Percentiles rank a stretch among this genome's conserved stretches.
Evolutionary conservation across 164 flowering plant genomes (phyloP).

Genomic region (Tetracentron sinense): DNA sequence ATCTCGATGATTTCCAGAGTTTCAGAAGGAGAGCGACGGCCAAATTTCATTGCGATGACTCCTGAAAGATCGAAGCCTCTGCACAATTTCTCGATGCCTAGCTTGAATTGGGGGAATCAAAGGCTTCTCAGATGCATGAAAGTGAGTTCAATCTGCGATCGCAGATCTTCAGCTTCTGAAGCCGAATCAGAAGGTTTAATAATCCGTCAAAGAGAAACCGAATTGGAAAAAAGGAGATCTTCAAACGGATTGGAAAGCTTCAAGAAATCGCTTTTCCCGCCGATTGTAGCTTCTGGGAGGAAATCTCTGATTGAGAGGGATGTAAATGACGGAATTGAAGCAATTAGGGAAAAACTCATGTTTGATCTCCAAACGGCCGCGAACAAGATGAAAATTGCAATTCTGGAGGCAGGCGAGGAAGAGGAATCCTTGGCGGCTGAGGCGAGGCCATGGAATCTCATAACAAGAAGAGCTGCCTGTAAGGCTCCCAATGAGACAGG

Average conservation of each 20-base stretch:
- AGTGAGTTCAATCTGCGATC: constrained; percentile 18
- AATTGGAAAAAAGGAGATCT: constrained; percentile 12
- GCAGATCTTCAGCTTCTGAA: constrained; percentile 25
- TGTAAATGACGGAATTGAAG: constrained; percentile 47
- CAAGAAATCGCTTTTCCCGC: constrained; percentile 5
- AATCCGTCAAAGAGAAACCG: constrained; percentile 3
- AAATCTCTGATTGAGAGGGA: constrained; percentile 3
- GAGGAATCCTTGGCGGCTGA: constrained; percentile 9
- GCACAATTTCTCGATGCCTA: constrained; percentile 62
- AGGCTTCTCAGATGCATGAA: constrained; percentile 50
- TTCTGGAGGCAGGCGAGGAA: constrained; percentile 26
- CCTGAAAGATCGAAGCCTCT: constrained; percentile 53
- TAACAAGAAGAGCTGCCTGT: constrained; percentile 58
- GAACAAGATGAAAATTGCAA: constrained; percentile 44
- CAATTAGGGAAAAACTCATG: constrained; percentile 52
- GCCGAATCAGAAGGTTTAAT: constrained; percentile 12
- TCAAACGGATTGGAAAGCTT: neutral
- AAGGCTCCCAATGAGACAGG: constrained; percentile 36
- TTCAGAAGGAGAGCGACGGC: constrained; percentile 6
- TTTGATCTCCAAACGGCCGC: constrained; percentile 51
- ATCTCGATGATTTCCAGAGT: constrained; percentile 21
- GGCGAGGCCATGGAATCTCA: constrained; percentile 64
- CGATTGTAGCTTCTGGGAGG: neutral
- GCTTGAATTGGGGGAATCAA: constrained; percentile 65
- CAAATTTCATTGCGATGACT: constrained; percentile 27